phyloP scores from a whole-genome alignment of 148 eudicot genomes.

The Chenopodium suecicum region DNA sequence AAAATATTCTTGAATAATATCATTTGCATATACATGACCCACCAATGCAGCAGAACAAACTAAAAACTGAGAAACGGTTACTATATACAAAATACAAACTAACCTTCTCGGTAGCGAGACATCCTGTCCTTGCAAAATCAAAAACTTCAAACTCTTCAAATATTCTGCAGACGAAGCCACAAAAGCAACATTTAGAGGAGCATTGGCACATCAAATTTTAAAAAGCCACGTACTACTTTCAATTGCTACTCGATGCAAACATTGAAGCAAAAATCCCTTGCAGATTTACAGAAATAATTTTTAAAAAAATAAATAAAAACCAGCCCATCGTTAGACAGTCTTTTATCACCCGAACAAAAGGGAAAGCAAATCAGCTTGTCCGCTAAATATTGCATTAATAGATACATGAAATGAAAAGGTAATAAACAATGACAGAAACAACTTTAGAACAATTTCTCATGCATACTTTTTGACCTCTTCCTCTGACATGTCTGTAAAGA shows the following conservation, averaged over 20 bases:
- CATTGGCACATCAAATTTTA: neutral
- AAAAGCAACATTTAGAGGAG: neutral
- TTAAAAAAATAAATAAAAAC: neutral
- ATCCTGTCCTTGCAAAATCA: conserved; percentile 95
- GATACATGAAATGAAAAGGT: neutral
- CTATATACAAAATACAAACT: neutral
- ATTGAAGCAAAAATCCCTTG: neutral
- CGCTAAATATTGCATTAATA: neutral
- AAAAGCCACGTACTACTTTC: neutral
- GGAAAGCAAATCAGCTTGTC: neutral
- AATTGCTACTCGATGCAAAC: neutral
- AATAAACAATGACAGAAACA: neutral
- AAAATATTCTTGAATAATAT: neutral
- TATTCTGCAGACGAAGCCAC: conserved; percentile 40
- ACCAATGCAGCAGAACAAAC: neutral
- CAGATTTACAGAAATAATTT: neutral
- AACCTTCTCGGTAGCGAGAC: conserved; percentile 64
- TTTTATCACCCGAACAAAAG: neutral
- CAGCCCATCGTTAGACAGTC: neutral
- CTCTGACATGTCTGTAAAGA: conserved; percentile 64
- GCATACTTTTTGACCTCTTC: conserved; percentile 77
- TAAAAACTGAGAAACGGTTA: neutral
- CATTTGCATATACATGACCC: neutral
- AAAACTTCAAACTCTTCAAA: conserved; percentile 69
- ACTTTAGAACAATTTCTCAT: neutral